phyloP scores from a whole-genome alignment of 2,329 filamentous ascomycete species.

The Geosmithia morbida region DNA sequence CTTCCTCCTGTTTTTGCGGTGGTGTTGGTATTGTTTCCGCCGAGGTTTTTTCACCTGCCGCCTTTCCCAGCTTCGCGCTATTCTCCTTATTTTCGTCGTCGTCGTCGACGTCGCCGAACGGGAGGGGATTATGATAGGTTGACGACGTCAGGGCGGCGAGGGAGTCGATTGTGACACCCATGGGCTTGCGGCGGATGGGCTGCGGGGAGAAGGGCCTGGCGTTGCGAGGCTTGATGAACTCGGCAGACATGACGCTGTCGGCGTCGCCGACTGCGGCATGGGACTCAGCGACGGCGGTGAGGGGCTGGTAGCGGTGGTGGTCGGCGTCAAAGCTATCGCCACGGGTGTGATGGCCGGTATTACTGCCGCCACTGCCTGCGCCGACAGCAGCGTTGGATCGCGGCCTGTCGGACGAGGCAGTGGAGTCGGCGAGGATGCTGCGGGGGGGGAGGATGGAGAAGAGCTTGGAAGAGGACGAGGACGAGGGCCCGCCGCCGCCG shows the following conservation, averaged over 20 bases:
- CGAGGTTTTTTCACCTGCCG: slow-evolving; percentile 1
- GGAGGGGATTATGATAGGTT: neutral
- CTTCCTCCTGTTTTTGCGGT: neutral
- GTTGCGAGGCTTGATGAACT: slow-evolving; percentile 37
- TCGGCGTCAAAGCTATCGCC: slow-evolving; percentile 41
- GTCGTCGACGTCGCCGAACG: neutral
- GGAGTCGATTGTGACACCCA: slow-evolving; percentile 25
- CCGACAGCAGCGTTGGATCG: too few relatives aligned
- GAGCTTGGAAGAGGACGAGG: slow-evolving; percentile 26
- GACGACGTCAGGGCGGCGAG: slow-evolving; percentile 11
- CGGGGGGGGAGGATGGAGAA: slow-evolving; percentile 51
- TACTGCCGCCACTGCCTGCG: too few relatives aligned
- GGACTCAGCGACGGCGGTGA: slow-evolving; percentile 28
- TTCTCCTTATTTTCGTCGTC: slow-evolving; percentile 2
- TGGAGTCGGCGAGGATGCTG: slow-evolving; percentile 43
- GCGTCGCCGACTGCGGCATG: slow-evolving; percentile 21
- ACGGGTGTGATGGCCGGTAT: slow-evolving; percentile 26
- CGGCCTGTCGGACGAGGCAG: slow-evolving; percentile 17
- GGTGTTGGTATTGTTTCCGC: neutral
- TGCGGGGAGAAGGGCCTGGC: slow-evolving; percentile 47
- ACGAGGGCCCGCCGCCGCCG: slow-evolving; percentile 10
- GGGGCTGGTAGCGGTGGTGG: slow-evolving; percentile 40
- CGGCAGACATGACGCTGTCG: slow-evolving; percentile 37
- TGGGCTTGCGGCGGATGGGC: slow-evolving; percentile 25
- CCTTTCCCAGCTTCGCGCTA: neutral